These are phyloP conservation scores for Mortierella sp. DNA, from an alignment of 371 early-diverging fungal genomes.

Conservation along the genomic window DNA sequence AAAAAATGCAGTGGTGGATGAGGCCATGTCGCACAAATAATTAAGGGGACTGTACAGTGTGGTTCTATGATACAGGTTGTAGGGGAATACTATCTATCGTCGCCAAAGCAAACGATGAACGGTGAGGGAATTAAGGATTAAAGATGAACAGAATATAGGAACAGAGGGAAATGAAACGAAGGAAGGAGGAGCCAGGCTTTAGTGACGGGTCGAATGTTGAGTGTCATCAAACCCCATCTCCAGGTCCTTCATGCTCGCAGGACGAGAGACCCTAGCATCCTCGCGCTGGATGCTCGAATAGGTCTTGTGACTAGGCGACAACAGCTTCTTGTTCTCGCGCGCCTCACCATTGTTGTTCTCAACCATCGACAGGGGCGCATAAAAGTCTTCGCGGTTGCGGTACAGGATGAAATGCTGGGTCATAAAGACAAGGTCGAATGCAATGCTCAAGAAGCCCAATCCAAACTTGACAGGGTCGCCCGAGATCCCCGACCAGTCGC, in stretches of 20 bases:
- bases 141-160: neutral
- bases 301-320: neutral
- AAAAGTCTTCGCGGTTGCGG: slow-evolving; percentile 62
- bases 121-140: neutral
- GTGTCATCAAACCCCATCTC: slow-evolving; percentile 12
- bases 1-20: neutral
- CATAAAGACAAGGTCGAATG: slow-evolving; percentile 88
- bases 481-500: slow-evolving; percentile 79
- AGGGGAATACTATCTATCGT: slow-evolving; percentile 3
- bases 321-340: neutral
- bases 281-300: slow-evolving; percentile 8
- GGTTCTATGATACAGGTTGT: slow-evolving; percentile 11
- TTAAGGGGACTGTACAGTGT: neutral
- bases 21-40: neutral
- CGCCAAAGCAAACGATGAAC: neutral
- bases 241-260: slow-evolving; percentile 17
- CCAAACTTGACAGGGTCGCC: slow-evolving; percentile 83
- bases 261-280: slow-evolving; percentile 6
- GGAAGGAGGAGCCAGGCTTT: neutral
- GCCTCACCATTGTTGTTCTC: slow-evolving; percentile 13
- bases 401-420: slow-evolving; percentile 87
- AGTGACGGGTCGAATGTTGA: slow-evolving; percentile 1
- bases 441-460: slow-evolving; percentile 83
- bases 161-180: neutral
- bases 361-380: slow-evolving; percentile 29